Evolutionary conservation across 768 basidiomycete genomes (phyloP).

Genomic region (Clavulina sp.): DNA sequence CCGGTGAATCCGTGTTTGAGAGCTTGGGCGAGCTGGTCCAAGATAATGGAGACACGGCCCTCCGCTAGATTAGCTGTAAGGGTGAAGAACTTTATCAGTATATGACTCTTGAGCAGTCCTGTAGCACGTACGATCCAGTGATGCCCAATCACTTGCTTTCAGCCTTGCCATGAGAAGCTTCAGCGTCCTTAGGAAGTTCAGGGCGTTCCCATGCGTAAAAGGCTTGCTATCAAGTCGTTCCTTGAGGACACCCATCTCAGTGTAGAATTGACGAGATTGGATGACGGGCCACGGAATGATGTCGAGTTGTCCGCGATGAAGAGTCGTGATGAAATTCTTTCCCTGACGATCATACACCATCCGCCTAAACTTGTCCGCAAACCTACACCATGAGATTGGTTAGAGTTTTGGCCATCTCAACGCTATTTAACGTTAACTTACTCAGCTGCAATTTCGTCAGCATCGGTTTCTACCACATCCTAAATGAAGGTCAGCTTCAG

Average conservation of each 20-base stretch:
- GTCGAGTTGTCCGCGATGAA: slow-evolving; percentile 36
- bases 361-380: slow-evolving; percentile 37
- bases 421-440: slow-evolving; percentile 15
- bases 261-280: slow-evolving; percentile 42
- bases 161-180: slow-evolving; percentile 53
- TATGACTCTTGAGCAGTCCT: not conserved
- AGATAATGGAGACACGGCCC: slow-evolving; percentile 22
- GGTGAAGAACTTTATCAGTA: slow-evolving; percentile 29
- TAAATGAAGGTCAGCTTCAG: too few species aligned
- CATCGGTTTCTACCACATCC: slow-evolving; percentile 49
- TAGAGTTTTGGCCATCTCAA: not conserved
- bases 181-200: slow-evolving; percentile 36
- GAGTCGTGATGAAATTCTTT: slow-evolving; percentile 41
- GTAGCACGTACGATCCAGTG: slow-evolving; percentile 35
- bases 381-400: too few species aligned
- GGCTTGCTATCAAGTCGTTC: slow-evolving; percentile 30
- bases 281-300: slow-evolving; percentile 56
- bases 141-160: slow-evolving; percentile 49
- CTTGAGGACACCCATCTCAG: slow-evolving; percentile 32
- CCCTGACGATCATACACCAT: slow-evolving; percentile 48
- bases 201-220: slow-evolving; percentile 32
- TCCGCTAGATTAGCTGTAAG: slow-evolving; percentile 17
- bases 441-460: slow-evolving; percentile 38
- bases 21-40: slow-evolving; percentile 28
- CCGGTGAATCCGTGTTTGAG: slow-evolving; percentile 32